Evolutionary conservation across 352 stramenopile genomes (phyloP).

Genomic region (Phytophthora litchii): DNA sequence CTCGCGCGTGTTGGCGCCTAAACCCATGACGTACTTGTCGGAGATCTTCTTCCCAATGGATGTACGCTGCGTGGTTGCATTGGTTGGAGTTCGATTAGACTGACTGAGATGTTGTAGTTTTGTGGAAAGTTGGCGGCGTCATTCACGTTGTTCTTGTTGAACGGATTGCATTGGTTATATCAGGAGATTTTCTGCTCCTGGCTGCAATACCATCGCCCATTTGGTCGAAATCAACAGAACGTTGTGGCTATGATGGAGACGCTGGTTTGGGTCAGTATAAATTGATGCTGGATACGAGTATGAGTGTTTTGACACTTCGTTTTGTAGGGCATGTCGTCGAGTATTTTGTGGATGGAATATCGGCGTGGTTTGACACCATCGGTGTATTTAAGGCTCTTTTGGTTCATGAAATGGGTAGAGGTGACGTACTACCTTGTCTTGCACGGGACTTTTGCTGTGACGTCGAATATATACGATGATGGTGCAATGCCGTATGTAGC

Average conservation of each 20-base stretch:
- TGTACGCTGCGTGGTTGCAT: slow-evolving; percentile 25
- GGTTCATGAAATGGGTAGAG: slow-evolving; percentile 63
- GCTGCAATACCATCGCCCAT: slow-evolving; percentile 37
- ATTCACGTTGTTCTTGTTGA: slow-evolving; percentile 48
- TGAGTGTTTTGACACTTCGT: not conserved
- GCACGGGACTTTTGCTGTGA: slow-evolving; percentile 31
- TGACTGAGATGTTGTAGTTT: slow-evolving; percentile 42
- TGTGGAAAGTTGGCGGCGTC: slow-evolving; percentile 64
- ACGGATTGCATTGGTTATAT: slow-evolving; percentile 60
- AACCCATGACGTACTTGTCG: slow-evolving; percentile 79
- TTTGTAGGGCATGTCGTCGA: slow-evolving; percentile 45
- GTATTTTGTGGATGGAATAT: slow-evolving; percentile 82
- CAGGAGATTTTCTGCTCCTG: slow-evolving; percentile 47
- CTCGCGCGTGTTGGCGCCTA: slow-evolving; percentile 50
- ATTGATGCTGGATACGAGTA: too few relatives aligned
- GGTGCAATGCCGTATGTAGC: slow-evolving; percentile 7
- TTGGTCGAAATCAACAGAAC: slow-evolving; percentile 34
- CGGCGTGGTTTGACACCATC: slow-evolving; percentile 64
- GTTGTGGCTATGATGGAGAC: slow-evolving; percentile 61
- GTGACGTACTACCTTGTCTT: slow-evolving; percentile 50
- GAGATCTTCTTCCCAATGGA: slow-evolving; percentile 79
- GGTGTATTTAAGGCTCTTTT: slow-evolving; percentile 60
- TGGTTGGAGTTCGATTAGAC: slow-evolving; percentile 4
- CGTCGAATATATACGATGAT: not conserved
- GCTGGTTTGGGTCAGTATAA: slow-evolving; percentile 55